Evolutionary conservation across 805 yeast genomes (phyloP), one percentile per base, ranked within the genome.

Genomic region (Candida ponderosae): DNA sequence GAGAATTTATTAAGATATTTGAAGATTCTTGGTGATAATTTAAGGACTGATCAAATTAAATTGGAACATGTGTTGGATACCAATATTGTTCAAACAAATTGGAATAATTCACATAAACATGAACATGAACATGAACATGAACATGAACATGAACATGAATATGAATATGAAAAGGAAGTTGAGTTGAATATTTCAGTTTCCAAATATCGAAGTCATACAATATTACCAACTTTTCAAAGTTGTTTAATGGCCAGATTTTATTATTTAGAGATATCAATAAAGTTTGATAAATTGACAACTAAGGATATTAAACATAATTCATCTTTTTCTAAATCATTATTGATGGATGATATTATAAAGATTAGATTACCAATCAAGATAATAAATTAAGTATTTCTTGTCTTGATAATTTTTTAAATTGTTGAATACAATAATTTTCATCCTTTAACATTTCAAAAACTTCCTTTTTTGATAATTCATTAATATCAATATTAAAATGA

Each of bases 211-310:
- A 24, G 18, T 18, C 24, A 40, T 39, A 32, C 48, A 46, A 16
- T 81, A 38, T 53, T 76, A 15, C 87, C 87, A 1, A 68, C 68
- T 38, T 80, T 79, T 53, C 84, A 79, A 46, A 70, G 68, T 35
- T 81, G 87, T 54, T 56, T 74, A 38, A 62, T 78, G n/a, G 70
- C 79, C 4, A 65, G 87, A 50, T 54, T 70, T 15, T 79, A 81
- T 51, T 65, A 72, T 41, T 55, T 77, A 36, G 70, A 76, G 39
- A 64, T 74, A 1, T 50, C 54, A 21, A 66, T 74, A 20, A 67
- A 60, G 40, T 71, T 67, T 39, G 71, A 65, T 15, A 54, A 59
- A 13, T 24, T 24, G 13, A 8, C n/a, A 13, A 13, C 11, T 11
- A 24, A 24, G 14, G 28, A 13, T 24, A n/a, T 21, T 21, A 21